phyloP scores from a whole-genome alignment of 805 yeast species.

The Suhomyces kilbournensis region DNA sequence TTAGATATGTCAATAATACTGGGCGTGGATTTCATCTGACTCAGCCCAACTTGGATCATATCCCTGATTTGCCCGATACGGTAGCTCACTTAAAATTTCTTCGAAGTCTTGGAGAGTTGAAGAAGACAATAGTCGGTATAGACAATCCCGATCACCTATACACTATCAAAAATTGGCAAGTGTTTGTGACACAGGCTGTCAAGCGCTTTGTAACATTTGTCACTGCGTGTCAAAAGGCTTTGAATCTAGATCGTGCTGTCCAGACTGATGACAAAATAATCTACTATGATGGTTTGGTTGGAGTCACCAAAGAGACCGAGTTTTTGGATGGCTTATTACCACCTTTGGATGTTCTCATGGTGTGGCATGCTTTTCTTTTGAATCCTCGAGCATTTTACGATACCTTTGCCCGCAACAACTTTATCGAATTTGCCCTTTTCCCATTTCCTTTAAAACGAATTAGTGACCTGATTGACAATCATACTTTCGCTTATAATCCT shows the following conservation, averaged over 20 bases:
- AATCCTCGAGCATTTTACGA: slow-evolving; percentile 17
- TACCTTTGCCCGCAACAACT: slow-evolving; percentile 12
- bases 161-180: slow-evolving; percentile 18
- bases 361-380: slow-evolving; percentile 23
- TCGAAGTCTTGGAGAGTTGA: slow-evolving; percentile 18
- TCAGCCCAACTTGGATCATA: not conserved
- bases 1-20: not conserved
- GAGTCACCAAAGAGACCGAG: not conserved
- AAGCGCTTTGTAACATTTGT: slow-evolving; percentile 20
- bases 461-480: slow-evolving; percentile 8
- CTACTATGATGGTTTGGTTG: not conserved
- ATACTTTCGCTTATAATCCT: slow-evolving; percentile 12
- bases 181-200: slow-evolving; percentile 20
- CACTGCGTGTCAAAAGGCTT: slow-evolving; percentile 10
- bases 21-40: not conserved
- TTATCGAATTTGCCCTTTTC: slow-evolving; percentile 12
- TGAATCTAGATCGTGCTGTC: not conserved
- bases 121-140: slow-evolving; percentile 8
- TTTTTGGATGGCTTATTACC: slow-evolving; percentile 12
- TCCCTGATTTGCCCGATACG: slow-evolving; percentile 14
- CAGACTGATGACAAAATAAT: slow-evolving; percentile 2
- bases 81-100: slow-evolving; percentile 22
- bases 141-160: slow-evolving; percentile 1
- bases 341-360: slow-evolving; percentile 22
- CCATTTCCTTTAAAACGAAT: slow-evolving; percentile 18